Conservation (phyloP, 1,284 basidiomycete genomes). For the Thecaphora thlaspeos region DNA sequence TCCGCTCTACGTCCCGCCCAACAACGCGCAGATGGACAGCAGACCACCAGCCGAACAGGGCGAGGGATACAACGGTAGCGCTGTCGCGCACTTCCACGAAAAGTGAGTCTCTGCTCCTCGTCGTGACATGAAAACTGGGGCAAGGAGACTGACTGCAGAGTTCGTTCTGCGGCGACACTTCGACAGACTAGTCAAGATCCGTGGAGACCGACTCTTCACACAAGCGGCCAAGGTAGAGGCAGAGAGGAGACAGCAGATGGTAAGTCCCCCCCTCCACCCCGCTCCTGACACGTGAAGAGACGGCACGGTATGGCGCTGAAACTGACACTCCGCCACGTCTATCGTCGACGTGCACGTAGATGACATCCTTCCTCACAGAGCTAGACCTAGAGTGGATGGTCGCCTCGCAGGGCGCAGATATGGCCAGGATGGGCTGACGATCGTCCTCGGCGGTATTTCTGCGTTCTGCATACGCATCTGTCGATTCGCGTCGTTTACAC, state of each 20-base stretch:
- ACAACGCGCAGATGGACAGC: slow-evolving; percentile 19
- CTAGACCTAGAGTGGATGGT: slow-evolving; percentile 48
- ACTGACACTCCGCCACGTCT: too few species aligned
- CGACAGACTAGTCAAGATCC: slow-evolving; percentile 18
- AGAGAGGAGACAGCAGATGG: slow-evolving; percentile 71
- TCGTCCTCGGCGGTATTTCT: not conserved
- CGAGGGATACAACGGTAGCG: slow-evolving; percentile 62
- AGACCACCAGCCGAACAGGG: slow-evolving; percentile 36
- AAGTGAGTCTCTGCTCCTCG: slow-evolving; percentile 60
- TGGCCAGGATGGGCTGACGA: slow-evolving; percentile 12
- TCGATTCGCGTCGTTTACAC: too few species aligned
- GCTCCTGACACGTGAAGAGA: too few species aligned
- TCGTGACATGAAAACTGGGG: too few species aligned
- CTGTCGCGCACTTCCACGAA: slow-evolving; percentile 82
- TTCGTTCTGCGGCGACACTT: not conserved
- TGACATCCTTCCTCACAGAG: slow-evolving; percentile 39
- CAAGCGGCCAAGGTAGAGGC: slow-evolving; percentile 69
- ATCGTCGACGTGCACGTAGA: too few species aligned
- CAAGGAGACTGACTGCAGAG: too few species aligned
- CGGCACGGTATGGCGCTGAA: too few species aligned
- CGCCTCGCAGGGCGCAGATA: slow-evolving; percentile 33
- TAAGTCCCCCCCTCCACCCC: slow-evolving; percentile 58
- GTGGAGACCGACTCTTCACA: slow-evolving; percentile 60
- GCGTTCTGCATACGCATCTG: too few species aligned
- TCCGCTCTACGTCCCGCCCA: slow-evolving; percentile 65